Evolutionary conservation across 2,329 filamentous ascomycete genomes (phyloP), one percentile per base, ranked within the genome.

Genomic region (Exophiala aquamarina): DNA sequence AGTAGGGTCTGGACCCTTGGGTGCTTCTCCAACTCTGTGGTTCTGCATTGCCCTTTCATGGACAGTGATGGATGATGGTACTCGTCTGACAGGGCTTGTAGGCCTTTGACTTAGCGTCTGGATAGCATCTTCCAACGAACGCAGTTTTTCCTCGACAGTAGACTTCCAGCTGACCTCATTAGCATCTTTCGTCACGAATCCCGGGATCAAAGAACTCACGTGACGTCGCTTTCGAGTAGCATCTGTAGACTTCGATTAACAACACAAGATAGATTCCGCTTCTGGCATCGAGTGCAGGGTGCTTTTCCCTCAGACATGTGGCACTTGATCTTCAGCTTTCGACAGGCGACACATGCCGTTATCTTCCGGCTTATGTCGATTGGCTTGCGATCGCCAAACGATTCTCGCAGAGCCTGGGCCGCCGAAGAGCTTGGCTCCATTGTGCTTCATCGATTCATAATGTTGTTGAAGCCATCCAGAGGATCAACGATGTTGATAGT

Each of bases 231-330:
- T 32, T 55, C 52, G 3, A 56, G 63, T 52, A 77, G 59, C 18
- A 72, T 75, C 57, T 72, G 69, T n/a, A 72, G 64, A 52, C 72
- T 76, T 46, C 76, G 76, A 55, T 78, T 77, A 36, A 77, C 63
- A 15, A 76, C 63, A 50, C 75, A 77, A 23, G 73, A 70, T 28
- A 77, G 52, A 3, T 69, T 70, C 57, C 75, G 70, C 45, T 74
- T 71, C 31, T 66, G 64, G 59, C 75, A 78, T 41, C 75, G 62
- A 39, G 70, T 70, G 57, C 75, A 78, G 8, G 69, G 66, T 17
- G 72, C 56, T 49, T 74, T 67, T 7, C 72, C 73, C n/a, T n/a
- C n/a, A 45, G 71, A 68, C 54, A 78, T 70, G 47, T 75, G 71
- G 58, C 77, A 80, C 56, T 76, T 75, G 55, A 80, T 78, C 59